A percentile compares a stretch with the other conserved stretches of the same genome.
Conservation (phyloP, 768 basidiomycete genomes). For the Glaciozyma martinii region DNA sequence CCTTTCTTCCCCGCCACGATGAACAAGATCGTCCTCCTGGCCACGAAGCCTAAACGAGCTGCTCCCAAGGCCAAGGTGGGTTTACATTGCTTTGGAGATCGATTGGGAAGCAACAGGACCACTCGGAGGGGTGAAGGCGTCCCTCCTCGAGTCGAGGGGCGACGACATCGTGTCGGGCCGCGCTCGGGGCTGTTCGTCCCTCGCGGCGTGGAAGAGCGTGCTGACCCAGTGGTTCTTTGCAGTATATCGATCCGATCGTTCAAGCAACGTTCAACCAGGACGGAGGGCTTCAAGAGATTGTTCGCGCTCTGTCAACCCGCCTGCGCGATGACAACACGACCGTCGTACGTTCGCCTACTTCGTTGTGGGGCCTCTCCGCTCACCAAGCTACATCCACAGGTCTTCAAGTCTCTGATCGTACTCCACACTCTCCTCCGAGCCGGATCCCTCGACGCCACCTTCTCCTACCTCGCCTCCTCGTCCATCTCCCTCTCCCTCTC, state of each 20-base stretch:
- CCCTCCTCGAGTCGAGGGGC: too few species aligned
- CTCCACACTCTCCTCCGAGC: slow-evolving; percentile 94
- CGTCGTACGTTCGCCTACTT: slow-evolving; percentile 45
- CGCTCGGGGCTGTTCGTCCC: background rate
- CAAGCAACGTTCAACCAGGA: slow-evolving; percentile 95
- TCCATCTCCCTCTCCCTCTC: slow-evolving; percentile 11
- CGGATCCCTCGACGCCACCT: slow-evolving; percentile 88
- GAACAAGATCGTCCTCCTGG: slow-evolving; percentile 76
- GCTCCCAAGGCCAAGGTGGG: slow-evolving; percentile 87
- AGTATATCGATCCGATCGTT: slow-evolving; percentile 96
- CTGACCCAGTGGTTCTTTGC: slow-evolving; percentile 4
- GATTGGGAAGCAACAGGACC: background rate
- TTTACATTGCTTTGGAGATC: too few species aligned
- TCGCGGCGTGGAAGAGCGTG: background rate
- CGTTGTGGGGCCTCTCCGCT: background rate
- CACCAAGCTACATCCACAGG: slow-evolving; percentile 36
- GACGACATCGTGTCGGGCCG: too few species aligned
- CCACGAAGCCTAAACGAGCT: slow-evolving; percentile 93
- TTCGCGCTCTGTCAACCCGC: slow-evolving; percentile 71
- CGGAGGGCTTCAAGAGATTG: slow-evolving; percentile 84
- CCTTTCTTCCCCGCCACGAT: slow-evolving; percentile 15
- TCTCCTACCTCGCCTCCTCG: slow-evolving; percentile 63
- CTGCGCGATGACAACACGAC: slow-evolving; percentile 86
- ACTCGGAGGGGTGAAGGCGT: too few species aligned
- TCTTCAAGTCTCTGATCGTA: slow-evolving; percentile 95